Conservation (phyloP, 305 asterid species). For the Fraxinus albicans region DNA sequence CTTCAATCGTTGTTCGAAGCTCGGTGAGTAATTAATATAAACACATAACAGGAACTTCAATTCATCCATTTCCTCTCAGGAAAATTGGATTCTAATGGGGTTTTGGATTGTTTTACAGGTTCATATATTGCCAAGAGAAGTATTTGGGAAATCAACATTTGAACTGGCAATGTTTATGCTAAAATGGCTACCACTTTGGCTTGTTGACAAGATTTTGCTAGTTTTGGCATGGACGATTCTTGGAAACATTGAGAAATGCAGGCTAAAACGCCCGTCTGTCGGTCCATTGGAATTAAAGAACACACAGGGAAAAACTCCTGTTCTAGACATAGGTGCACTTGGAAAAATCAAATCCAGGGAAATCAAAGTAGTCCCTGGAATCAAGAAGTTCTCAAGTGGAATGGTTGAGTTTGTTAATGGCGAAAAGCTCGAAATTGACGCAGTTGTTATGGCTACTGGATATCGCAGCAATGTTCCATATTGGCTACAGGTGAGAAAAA, state of each 20-base stretch:
- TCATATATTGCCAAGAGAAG: slow-evolving; percentile 65
- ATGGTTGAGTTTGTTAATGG: slow-evolving; percentile 48
- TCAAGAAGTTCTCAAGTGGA: slow-evolving; percentile 36
- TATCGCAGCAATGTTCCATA: slow-evolving; percentile 71
- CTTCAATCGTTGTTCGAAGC: slow-evolving; percentile 62
- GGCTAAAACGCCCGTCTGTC: slow-evolving; percentile 47
- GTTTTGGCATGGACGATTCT: slow-evolving; percentile 50
- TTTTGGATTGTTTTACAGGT: slow-evolving; percentile 38
- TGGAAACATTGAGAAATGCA: slow-evolving; percentile 50
- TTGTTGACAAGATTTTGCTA: slow-evolving; percentile 58
- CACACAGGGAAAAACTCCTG: slow-evolving; percentile 65
- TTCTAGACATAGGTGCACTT: slow-evolving; percentile 62
- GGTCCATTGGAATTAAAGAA: slow-evolving; percentile 69
- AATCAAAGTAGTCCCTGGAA: slow-evolving; percentile 53
- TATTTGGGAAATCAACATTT: slow-evolving; percentile 63
- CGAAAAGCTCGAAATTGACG: slow-evolving; percentile 43
- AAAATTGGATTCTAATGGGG: not conserved
- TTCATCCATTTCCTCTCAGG: not conserved
- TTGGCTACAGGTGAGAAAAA: slow-evolving; percentile 57
- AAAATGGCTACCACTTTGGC: slow-evolving; percentile 66
- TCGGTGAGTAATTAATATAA: slow-evolving; percentile 27
- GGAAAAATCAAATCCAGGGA: slow-evolving; percentile 57
- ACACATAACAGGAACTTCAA: not conserved
- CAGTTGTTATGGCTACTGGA: slow-evolving; percentile 71
- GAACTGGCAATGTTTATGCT: slow-evolving; percentile 57